Evolutionary conservation across 176 grass and related monocot species (phyloP), one percentile per base, ranked within the genome.

Genomic region (Typha latifolia): DNA sequence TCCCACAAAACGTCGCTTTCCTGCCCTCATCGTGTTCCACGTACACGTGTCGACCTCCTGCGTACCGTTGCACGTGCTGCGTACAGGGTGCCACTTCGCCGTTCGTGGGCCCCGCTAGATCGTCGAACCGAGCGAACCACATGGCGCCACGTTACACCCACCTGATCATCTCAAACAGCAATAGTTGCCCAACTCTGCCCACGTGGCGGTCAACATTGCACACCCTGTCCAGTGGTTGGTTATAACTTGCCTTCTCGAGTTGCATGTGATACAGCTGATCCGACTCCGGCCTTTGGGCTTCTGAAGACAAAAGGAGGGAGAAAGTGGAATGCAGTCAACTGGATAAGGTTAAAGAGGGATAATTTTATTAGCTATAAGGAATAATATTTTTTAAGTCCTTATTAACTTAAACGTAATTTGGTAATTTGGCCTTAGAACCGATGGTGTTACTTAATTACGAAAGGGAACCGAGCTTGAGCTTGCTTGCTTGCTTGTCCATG

Each of bases 41-140:
- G 4, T 22, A 12, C 26, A 87, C 83, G 78, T 87, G 84, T 91
- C 81, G 71, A 0, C 0, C 14, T 5, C 2, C 37, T 21, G 57
- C 67, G 71, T 62, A 26, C 55, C 71, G 6, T 49, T 65, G 51
- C 78, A 72, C 69, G 74, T 71, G 82, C 78, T 29, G 12, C 5
- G 48, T 51, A 61, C 57, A 32, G 86, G 10, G 15, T 11, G 16
- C 53, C 53, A 59, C 16, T 21, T 59, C 20, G 53, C 18, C 53
- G 18, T 18, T 14, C 16, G 71, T 3, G 71, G 71, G 71, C 22
- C 71, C 71, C 19, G 9, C 48, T 23, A 6, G 62, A 47, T 67
- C 72, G 62, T 50, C 43, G 20, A 20, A 9, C 0, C 53, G 62
- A 68, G 52, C 74, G 66, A 23, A 3, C 52, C 34, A 16, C 9